phyloP scores from a whole-genome alignment of 116 monocot species.

The Phalaenopsis hybrid region DNA sequence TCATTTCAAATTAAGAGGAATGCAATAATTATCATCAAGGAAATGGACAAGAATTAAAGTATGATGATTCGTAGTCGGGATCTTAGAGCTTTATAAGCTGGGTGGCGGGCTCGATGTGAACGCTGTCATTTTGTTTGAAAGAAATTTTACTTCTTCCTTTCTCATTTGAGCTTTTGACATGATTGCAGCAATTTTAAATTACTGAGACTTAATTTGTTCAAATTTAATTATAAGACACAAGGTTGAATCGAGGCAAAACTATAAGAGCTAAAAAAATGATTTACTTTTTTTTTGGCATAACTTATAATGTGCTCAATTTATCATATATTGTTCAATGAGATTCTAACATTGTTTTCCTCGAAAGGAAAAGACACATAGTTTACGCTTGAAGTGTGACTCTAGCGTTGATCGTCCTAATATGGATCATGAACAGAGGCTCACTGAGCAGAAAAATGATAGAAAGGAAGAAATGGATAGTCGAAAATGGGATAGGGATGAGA shows the following conservation, averaged over 20 bases:
- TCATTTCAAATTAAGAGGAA: no score
- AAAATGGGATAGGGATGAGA: constrained; percentile 61
- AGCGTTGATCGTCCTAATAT: constrained; percentile 76
- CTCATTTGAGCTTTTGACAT: neutral
- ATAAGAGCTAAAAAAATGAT: neutral
- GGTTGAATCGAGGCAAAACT: neutral
- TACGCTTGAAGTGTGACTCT: constrained; percentile 56
- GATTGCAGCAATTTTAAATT: neutral
- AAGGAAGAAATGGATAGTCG: constrained; percentile 66
- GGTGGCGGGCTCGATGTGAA: neutral
- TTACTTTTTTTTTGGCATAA: neutral
- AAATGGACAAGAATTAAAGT: no score
- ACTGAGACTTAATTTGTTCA: neutral
- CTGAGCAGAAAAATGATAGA: constrained; percentile 61
- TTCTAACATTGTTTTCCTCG: constrained; percentile 10
- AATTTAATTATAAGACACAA: neutral
- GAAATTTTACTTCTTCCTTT: neutral
- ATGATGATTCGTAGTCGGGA: no score
- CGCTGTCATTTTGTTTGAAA: neutral
- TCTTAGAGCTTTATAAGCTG: no score
- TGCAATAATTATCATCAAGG: no score
- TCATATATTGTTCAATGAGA: neutral
- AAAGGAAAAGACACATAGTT: constrained; percentile 56
- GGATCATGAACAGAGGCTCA: constrained; percentile 63
- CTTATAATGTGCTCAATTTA: neutral